Conservation (phyloP, 2,329 filamentous ascomycete genomes). For the Ascochyta viciae-villosae region DNA sequence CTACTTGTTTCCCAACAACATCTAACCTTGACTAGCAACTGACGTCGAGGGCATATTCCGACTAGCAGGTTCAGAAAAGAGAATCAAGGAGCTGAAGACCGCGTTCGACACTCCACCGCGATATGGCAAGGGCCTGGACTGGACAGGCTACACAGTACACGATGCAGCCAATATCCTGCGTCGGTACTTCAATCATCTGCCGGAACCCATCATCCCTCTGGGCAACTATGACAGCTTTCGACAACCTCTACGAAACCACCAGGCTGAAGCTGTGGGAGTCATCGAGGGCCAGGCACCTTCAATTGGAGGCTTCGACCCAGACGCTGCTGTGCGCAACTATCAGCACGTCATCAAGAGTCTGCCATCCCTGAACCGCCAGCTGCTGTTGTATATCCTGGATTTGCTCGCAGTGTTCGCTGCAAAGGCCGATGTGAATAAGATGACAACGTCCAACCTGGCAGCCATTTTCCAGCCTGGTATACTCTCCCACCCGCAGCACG, state of each 20-base stretch:
- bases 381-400: conserved; percentile 94
- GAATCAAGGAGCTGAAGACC: conserved; percentile 93
- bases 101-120: conserved; percentile 87
- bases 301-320: conserved; percentile 75
- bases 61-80: conserved; percentile 92
- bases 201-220: conserved; percentile 94
- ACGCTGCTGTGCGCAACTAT: conserved; percentile 79
- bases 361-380: conserved; percentile 88
- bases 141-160: conserved; percentile 97
- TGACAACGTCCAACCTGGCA: conserved; percentile 92
- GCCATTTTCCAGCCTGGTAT: conserved; percentile 98
- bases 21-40: conserved; percentile 69
- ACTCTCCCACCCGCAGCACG: conserved; percentile 89
- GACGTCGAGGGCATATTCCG: conserved; percentile 96
- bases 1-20: not conserved
- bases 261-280: conserved; percentile 74
- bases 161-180: conserved; percentile 96
- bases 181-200: conserved; percentile 93
- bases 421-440: conserved; percentile 95
- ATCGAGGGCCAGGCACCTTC: conserved; percentile 70
- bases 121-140: conserved; percentile 95
- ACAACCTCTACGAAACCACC: conserved; percentile 74
- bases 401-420: conserved; percentile 95
- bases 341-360: conserved; percentile 91
- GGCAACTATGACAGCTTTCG: conserved; percentile 93